Percentiles rank a stretch among this genome's conserved stretches.
These are phyloP conservation scores for Solanum verrucosum DNA, from an alignment of 257 asterid species.

Conservation along the genomic window DNA sequence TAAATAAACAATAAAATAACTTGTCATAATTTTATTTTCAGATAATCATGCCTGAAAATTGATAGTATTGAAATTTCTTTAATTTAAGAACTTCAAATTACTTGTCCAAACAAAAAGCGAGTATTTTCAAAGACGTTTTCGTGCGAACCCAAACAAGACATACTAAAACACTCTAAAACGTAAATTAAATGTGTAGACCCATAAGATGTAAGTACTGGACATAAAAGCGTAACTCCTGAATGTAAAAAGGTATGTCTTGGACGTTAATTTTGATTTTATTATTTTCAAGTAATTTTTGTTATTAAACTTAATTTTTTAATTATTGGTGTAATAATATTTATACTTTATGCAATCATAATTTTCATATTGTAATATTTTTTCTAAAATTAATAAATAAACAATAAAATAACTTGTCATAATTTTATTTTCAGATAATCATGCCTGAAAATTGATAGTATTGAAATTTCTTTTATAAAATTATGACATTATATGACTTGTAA, in stretches of 20 bases:
- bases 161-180: not conserved
- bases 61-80: not conserved
- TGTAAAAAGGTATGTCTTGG: not conserved
- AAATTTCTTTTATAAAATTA: not conserved
- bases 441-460: not conserved
- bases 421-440: not conserved
- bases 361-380: no score
- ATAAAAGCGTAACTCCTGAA: not conserved
- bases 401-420: not conserved
- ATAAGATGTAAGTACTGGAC: no score
- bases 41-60: not conserved
- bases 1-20: no score
- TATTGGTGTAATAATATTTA: no score
- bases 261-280: not conserved
- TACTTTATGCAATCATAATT: not conserved
- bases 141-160: no score
- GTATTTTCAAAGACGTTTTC: no score
- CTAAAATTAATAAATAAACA: no score
- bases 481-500: no score
- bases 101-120: not conserved
- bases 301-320: no score
- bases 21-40: not conserved
- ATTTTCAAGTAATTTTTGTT: no score
- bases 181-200: not conserved
- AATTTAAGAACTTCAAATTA: no score